Percentiles rank a stretch among this genome's conserved stretches.
Evolutionary conservation across 1,284 basidiomycete species (phyloP).

Genomic region (Heimioporus punctisporus): DNA sequence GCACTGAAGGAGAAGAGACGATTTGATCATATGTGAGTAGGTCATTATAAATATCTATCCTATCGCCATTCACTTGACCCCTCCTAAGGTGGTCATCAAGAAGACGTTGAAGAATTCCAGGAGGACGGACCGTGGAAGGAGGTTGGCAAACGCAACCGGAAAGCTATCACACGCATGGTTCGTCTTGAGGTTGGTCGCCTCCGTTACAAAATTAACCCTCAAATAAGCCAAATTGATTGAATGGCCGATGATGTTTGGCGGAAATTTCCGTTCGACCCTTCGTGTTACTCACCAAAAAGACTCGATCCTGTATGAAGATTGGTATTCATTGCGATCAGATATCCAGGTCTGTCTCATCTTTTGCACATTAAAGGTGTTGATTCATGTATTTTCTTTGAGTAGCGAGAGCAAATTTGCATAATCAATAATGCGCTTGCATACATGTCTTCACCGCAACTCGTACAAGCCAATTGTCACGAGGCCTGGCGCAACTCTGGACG

Average conservation of each 20-base stretch:
- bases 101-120: conserved; percentile 96
- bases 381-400: background rate
- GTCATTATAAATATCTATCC: too few relatives aligned
- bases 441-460: conserved; percentile 81
- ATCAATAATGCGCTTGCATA: conserved; percentile 86
- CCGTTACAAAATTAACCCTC: background rate
- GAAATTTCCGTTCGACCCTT: conserved; percentile 90
- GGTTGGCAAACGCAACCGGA: conserved; percentile 90
- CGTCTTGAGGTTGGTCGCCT: conserved; percentile 34
- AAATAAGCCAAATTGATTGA: conserved; percentile 76
- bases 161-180: conserved; percentile 82
- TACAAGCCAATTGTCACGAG: conserved; percentile 68
- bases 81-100: conserved; percentile 86
- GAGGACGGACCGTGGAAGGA: conserved; percentile 84
- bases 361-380: background rate
- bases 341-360: conserved; percentile 64
- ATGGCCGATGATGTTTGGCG: conserved; percentile 95
- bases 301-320: conserved; percentile 91
- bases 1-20: conserved; percentile 94
- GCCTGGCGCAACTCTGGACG: conserved; percentile 71
- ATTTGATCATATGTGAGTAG: conserved; percentile 91
- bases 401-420: conserved; percentile 77
- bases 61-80: background rate
- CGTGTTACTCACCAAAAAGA: conserved; percentile 84
- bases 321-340: conserved; percentile 89